Evolutionary conservation across 192 early-diverging fungal genomes (phyloP), one percentile per base, ranked within the genome.

Genomic region (Coemansia sp.): DNA sequence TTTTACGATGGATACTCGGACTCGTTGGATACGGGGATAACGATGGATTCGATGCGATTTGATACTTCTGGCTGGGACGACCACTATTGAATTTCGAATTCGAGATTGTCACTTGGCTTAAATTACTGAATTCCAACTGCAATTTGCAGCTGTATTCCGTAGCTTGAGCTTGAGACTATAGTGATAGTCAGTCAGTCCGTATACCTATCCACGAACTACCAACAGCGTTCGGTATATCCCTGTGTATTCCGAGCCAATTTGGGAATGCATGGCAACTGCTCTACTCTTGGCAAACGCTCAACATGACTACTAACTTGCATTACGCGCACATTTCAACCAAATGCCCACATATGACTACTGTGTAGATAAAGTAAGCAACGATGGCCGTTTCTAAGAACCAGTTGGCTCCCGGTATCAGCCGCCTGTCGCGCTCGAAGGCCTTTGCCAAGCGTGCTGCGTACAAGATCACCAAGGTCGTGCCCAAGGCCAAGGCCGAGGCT

Each of bases 371-470:
- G 61, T 69, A 76, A 69, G 69, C 77, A 81, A 81, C 64, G 66
- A 90, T 90, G 78, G 70, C 89, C 75, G 87, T 91, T 67, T 88
- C 90, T 76, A 96, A 94, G 86, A 85, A 88, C 74, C 86, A 91
- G 78, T 86, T 97, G 84, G 89, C 87, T 76, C 91, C 92, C 60
- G 95, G 95, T 67, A 87, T 97, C 63, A 78, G 88, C 79, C 91
- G 91, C 67, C 89, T 90, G 78, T 91, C 91, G 74, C 94, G 95
- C 81, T 92, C 93, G 35, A 76, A 83, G 69, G 86, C 90, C 65
- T 93, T 91, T 87, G 88, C 91, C 78, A 92, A 91, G 88, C 92
- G 91, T 86, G 95, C 89, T 62, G 82, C 92, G 59, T 93, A 93
- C 89, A 97, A 97, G 93, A 88, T 89, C 80, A 85, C 87, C 84